phyloP scores from a whole-genome alignment of 768 basidiomycete genomes.

The Kwoniella europaea region DNA sequence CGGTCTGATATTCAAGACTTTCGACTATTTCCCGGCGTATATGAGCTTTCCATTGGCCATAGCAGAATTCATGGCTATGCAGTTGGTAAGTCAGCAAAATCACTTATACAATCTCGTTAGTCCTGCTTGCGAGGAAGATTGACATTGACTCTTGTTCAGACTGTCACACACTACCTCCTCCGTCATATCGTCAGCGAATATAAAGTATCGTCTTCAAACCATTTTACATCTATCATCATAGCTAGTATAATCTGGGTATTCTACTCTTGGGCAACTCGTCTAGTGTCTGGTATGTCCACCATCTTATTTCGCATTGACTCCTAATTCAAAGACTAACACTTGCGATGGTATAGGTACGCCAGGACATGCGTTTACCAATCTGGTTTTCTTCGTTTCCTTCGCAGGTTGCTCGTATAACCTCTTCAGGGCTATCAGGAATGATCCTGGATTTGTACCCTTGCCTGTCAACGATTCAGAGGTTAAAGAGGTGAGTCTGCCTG shows the following conservation, averaged over 20 bases:
- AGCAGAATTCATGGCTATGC: slow-evolving; percentile 90
- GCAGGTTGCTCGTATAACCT: slow-evolving; percentile 85
- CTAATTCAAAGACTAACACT: too few species aligned
- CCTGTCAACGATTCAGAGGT: slow-evolving; percentile 82
- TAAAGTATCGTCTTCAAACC: slow-evolving; percentile 81
- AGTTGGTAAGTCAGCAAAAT: slow-evolving; percentile 69
- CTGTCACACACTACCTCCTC: slow-evolving; percentile 53
- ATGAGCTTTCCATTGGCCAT: slow-evolving; percentile 79
- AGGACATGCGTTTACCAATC: slow-evolving; percentile 73
- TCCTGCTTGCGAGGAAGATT: neutral
- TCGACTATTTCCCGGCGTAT: slow-evolving; percentile 86
- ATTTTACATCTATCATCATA: slow-evolving; percentile 88
- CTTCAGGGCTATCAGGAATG: slow-evolving; percentile 83
- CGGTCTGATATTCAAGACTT: slow-evolving; percentile 80
- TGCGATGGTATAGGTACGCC: slow-evolving; percentile 67
- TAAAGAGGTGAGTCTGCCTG: slow-evolving; percentile 69
- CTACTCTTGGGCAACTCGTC: slow-evolving; percentile 78
- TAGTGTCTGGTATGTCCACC: slow-evolving; percentile 69
- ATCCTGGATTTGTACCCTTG: slow-evolving; percentile 84
- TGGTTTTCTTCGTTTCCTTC: slow-evolving; percentile 73
- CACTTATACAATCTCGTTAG: neutral
- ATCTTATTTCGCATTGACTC: neutral
- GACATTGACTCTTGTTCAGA: slow-evolving; percentile 9
- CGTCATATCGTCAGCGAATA: slow-evolving; percentile 85
- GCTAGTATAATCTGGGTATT: slow-evolving; percentile 85